These are phyloP conservation scores for Fagopyrum esculentum DNA, from an alignment of 148 eudicot genomes.

Conservation along the genomic window DNA sequence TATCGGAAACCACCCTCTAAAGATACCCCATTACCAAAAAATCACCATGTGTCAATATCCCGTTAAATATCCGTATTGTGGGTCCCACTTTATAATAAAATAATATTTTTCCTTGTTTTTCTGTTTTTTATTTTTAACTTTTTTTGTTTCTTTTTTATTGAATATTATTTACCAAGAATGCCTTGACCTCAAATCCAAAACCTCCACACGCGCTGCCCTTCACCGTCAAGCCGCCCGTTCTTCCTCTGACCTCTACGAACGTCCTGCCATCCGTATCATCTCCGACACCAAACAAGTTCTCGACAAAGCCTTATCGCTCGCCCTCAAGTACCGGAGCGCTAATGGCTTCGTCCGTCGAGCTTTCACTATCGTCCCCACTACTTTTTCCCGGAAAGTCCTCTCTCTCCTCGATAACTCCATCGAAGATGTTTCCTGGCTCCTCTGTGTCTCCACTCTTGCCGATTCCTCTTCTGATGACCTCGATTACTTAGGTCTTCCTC, in stretches of 20 bases:
- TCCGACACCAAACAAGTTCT: conserved; percentile 5
- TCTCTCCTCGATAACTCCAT: conserved; percentile 12
- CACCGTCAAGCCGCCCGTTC: conserved; percentile 69
- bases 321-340: too few species aligned
- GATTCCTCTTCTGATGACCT: conserved; percentile 23
- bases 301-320: neutral
- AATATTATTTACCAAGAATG: conserved; percentile 16
- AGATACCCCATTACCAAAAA: too few species aligned
- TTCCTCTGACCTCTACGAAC: conserved; percentile 8
- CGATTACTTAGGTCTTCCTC: conserved; percentile 62
- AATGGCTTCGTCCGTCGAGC: too few species aligned
- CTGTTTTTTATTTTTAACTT: too few species aligned
- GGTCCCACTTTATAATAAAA: too few species aligned
- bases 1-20: too few species aligned
- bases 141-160: too few species aligned
- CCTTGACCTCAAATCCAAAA: conserved; percentile 54
- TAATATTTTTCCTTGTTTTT: too few species aligned
- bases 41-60: too few species aligned
- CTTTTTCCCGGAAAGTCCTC: neutral
- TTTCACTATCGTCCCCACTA: too few species aligned
- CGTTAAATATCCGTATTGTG: too few species aligned
- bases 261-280: conserved; percentile 5
- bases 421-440: conserved; percentile 22
- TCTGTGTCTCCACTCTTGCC: conserved; percentile 10
- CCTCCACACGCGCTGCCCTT: conserved; percentile 58